Percentiles rank a stretch among this genome's conserved stretches.
These are phyloP conservation scores for Rhazya stricta DNA, from an alignment of 257 asterid genomes.

Conservation along the genomic window DNA sequence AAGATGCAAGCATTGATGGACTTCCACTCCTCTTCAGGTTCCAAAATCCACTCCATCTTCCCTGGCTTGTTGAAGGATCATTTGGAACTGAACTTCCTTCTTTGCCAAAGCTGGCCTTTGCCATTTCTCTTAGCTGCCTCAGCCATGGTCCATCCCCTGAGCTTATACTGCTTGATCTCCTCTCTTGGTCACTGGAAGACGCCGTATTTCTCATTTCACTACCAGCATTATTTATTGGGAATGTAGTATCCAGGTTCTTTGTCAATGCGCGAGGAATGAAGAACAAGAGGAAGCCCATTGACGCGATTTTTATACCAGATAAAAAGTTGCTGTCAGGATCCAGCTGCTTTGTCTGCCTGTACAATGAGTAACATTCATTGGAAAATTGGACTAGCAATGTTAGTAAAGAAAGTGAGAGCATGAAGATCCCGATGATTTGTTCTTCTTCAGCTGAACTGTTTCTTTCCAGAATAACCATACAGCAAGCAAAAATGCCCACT, in stretches of 20 bases:
- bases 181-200: slow-evolving; percentile 32
- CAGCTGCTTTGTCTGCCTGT: slow-evolving; percentile 51
- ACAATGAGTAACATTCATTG: slow-evolving; percentile 58
- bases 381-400: slow-evolving; percentile 43
- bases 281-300: slow-evolving; percentile 47
- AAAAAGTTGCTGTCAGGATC: slow-evolving; percentile 54
- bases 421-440: slow-evolving; percentile 49
- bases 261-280: slow-evolving; percentile 42
- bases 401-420: slow-evolving; percentile 50
- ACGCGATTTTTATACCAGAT: slow-evolving; percentile 55
- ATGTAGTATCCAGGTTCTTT: slow-evolving; percentile 34
- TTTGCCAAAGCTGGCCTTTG: slow-evolving; percentile 63
- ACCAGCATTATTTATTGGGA: slow-evolving; percentile 34
- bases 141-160: slow-evolving; percentile 72
- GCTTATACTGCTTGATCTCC: slow-evolving; percentile 49
- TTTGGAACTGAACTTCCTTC: slow-evolving; percentile 36
- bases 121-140: slow-evolving; percentile 66
- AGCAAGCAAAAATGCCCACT: slow-evolving; percentile 47
- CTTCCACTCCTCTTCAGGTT: slow-evolving; percentile 61
- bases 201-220: slow-evolving; percentile 30
- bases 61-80: slow-evolving; percentile 67
- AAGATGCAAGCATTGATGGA: slow-evolving; percentile 55
- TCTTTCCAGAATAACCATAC: slow-evolving; percentile 39
- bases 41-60: slow-evolving; percentile 62
- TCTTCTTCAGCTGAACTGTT: slow-evolving; percentile 40